Evolutionary conservation across 257 asterid species (phyloP).

Genomic region (Solanum chmielewskii): DNA sequence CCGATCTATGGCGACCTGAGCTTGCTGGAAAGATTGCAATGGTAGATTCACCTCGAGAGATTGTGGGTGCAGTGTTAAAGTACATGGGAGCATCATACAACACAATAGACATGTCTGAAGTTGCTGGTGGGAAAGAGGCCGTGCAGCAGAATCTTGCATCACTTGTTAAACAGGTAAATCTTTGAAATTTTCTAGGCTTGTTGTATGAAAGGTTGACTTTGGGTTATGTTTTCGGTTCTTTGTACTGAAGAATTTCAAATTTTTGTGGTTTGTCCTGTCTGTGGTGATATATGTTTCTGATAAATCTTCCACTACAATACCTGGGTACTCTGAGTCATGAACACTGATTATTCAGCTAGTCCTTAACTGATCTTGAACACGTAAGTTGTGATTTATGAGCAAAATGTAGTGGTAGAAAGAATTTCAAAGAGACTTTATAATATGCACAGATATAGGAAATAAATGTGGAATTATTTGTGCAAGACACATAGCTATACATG

Average conservation of each 20-base stretch:
- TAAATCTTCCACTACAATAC: neutral
- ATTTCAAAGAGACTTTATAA: neutral
- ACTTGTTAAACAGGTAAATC: constrained; percentile 61
- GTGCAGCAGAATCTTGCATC: constrained; percentile 54
- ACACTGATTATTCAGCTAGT: neutral
- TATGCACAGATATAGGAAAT: neutral
- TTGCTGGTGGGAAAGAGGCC: constrained; percentile 68
- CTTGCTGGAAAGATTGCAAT: constrained; percentile 85
- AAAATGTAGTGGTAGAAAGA: neutral
- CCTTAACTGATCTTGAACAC: neutral
- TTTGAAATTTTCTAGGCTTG: neutral
- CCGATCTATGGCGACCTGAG: constrained; percentile 93
- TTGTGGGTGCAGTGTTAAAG: constrained; percentile 80
- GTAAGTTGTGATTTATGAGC: neutral
- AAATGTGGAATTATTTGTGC: neutral
- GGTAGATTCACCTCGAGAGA: constrained; percentile 90
- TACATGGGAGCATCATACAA: constrained; percentile 89
- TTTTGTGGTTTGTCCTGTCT: neutral
- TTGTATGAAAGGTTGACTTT: neutral
- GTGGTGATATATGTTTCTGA: neutral
- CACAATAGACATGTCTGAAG: constrained; percentile 54
- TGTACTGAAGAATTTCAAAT: neutral
- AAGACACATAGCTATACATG: neutral
- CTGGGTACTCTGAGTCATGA: neutral
- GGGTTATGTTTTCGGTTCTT: neutral